Evolutionary conservation across 108 stramenopile species (phyloP), one percentile per base, ranked within the genome.

Genomic region (Pseudonitzschia delicatissima): DNA sequence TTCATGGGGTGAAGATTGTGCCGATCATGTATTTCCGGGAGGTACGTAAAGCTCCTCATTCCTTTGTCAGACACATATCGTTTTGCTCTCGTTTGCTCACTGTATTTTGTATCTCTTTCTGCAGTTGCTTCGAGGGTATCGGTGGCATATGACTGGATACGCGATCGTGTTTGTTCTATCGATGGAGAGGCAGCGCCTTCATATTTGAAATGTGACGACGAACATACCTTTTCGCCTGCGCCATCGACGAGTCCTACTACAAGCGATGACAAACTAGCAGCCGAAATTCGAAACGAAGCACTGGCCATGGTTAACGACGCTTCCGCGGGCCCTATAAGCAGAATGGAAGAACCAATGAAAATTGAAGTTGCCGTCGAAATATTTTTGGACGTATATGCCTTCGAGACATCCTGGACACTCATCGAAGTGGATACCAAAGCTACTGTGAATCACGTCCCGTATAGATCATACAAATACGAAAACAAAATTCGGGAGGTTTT

Each of bases 1-100:
- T 12, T 71, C 68, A 0, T 86, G 82, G 82, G 85, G 85, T 6
- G 75, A 78, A 17, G 73, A 77, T 49, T 86, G 85, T 57, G 77
- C 77, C 42, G 62, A 83, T 72, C 62, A 52, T 6, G 34, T 71
- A 7, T 83, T 76, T 57, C 85, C 85, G 17, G 82, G 80, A 20
- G n/a, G n/a, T n/a, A n/a, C n/a, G n/a, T n/a, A n/a, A n/a, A n/a
- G n/a, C n/a, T n/a, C n/a, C n/a, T n/a, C n/a, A n/a, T n/a, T n/a
- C n/a, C n/a, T n/a, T n/a, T n/a, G n/a, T n/a, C n/a, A n/a, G n/a
- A n/a, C n/a, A n/a, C n/a, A n/a, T n/a, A n/a, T n/a, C n/a, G n/a
- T n/a, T n/a, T n/a, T n/a, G n/a, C n/a, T n/a, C n/a, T n/a, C n/a
- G n/a, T n/a, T n/a, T n/a, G n/a, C n/a, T n/a, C n/a, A n/a, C n/a